phyloP scores from a whole-genome alignment of 2,329 filamentous ascomycete genomes.

The Daldinia sp. region DNA sequence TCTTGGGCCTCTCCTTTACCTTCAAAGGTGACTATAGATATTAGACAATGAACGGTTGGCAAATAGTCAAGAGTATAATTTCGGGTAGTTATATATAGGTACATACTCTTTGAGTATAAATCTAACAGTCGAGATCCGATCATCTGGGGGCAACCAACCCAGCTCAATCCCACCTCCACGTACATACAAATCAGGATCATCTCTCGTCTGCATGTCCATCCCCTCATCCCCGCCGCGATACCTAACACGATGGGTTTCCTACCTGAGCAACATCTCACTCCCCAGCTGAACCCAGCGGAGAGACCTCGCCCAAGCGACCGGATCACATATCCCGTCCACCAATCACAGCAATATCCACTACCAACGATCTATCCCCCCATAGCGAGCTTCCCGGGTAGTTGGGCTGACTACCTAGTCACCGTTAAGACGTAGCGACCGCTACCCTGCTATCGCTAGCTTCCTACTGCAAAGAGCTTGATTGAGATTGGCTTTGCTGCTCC shows the following conservation, averaged over 20 bases:
- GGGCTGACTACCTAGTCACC: neutral
- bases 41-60: too few species aligned
- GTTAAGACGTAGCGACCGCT: neutral
- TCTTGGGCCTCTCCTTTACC: neutral
- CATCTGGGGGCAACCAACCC: neutral
- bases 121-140: neutral
- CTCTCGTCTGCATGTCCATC: too few species aligned
- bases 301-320: constrained; percentile 4
- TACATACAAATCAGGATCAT: neutral
- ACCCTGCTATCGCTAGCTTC: neutral
- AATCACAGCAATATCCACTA: neutral
- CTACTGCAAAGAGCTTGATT: neutral
- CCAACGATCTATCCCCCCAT: neutral
- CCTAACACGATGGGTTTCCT: neutral
- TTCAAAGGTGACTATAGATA: too few species aligned
- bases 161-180: neutral
- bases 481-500: neutral
- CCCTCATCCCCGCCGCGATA: neutral
- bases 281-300: constrained; percentile 7
- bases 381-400: neutral
- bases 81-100: neutral
- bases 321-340: constrained; percentile 10
- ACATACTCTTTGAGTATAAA: neutral
- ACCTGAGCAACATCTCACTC: constrained; percentile 6
- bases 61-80: neutral